Evolutionary conservation across 257 asterid genomes (phyloP), one percentile per base, ranked within the genome.

Genomic region (Verbascum thapsus): DNA sequence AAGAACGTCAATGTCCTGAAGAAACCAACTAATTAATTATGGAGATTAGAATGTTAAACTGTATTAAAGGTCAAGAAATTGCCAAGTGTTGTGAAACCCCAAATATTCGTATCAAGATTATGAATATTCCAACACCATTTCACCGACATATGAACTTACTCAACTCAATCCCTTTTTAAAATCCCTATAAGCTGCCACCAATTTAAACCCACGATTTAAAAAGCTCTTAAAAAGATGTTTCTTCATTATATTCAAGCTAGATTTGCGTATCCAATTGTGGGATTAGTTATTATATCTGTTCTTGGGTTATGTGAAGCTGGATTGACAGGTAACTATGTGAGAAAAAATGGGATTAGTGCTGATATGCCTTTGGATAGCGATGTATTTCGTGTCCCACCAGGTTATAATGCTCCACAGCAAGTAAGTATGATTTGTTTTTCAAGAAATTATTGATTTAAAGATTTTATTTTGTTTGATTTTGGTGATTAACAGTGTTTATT

Each of bases 321-420:
- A 49, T 52, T 65, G 1, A 81, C 79, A 4, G 74, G 85, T 57
- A 61, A 55, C 38, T 83, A 73, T 65, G 70, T 64, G 42, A 71
- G 88, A 64, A 68, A 49, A n/a, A 56, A 48, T 63, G 76, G 64
- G 43, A 18, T 53, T 38, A 72, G 75, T 63, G 35, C 32, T 45
- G 91, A 83, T 77, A 83, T 86, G 95, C 83, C 85, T 3, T 44
- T 79, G 32, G 84, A 86, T 13, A 81, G 91, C 61, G 88, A 86
- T 66, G 91, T 77, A 35, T 86, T 86, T 45, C 41, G 20, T 10
- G 75, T 64, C 6, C 95, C 91, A 51, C 73, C 78, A 10, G 88
- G 91, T 65, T 83, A 77, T 30, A 83, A 83, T 76, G 78, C 88
- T 52, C 92, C 92, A 8, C 88, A 82, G 26, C 88, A 85, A 84